A percentile compares a stretch with the other conserved stretches of the same genome.
These are phyloP conservation scores for Sporothrix curviconia DNA, from an alignment of 2,329 filamentous ascomycete genomes.

Conservation along the genomic window DNA sequence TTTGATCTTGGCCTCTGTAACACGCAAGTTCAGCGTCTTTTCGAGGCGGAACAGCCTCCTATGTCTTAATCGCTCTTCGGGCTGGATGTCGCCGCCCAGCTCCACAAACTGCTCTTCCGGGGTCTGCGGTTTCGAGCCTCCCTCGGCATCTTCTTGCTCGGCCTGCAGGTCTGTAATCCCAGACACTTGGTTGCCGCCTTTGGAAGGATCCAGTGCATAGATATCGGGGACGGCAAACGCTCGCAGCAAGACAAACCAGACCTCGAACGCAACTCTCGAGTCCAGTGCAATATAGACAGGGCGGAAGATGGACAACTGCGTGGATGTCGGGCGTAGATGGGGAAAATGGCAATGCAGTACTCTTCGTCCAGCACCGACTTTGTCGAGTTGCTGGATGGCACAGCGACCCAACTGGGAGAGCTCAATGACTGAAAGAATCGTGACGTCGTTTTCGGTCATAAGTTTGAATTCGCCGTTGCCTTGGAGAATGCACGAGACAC, in stretches of 20 bases:
- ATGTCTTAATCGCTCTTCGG: background rate
- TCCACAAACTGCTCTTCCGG: background rate
- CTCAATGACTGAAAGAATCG: conserved; percentile 74
- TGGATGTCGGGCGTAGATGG: conserved; percentile 76
- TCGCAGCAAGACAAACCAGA: conserved; percentile 88
- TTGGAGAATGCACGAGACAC: conserved; percentile 85
- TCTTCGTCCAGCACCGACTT: conserved; percentile 87
- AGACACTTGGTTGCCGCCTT: conserved; percentile 36
- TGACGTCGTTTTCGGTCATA: conserved; percentile 76
- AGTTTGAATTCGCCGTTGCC: conserved; percentile 94
- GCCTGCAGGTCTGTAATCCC: conserved; percentile 36
- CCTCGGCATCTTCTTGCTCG: conserved; percentile 25
- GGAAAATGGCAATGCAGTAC: conserved; percentile 91
- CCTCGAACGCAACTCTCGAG: conserved; percentile 84
- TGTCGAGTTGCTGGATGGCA: conserved; percentile 83
- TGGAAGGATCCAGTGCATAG: conserved; percentile 56
- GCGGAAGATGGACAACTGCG: conserved; percentile 68
- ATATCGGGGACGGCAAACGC: conserved; percentile 90
- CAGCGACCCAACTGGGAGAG: conserved; percentile 82
- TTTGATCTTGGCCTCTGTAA: conserved; percentile 58
- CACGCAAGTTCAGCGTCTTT: conserved; percentile 51
- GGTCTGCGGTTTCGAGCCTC: background rate
- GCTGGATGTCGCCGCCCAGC: background rate
- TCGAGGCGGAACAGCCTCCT: conserved; percentile 54
- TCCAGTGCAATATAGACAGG: conserved; percentile 87